phyloP scores from a whole-genome alignment of 805 yeast genomes.

The Saccharomyces kudriavzevii region DNA sequence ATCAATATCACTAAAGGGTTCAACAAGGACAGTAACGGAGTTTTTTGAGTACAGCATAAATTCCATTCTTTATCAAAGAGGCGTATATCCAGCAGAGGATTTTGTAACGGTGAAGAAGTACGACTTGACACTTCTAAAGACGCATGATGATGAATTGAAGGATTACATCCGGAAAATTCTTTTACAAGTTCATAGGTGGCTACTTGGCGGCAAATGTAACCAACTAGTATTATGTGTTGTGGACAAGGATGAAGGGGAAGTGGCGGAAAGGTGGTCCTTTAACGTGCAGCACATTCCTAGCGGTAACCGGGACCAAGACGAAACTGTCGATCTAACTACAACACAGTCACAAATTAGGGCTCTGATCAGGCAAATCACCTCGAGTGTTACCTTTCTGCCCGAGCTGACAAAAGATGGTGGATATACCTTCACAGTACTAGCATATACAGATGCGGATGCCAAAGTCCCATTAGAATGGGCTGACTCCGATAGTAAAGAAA shows the following conservation, averaged over 20 bases:
- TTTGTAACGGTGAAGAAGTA: conserved; percentile 71
- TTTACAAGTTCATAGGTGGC: conserved; percentile 66
- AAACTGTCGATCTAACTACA: conserved; percentile 4
- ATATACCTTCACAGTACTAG: conserved; percentile 77
- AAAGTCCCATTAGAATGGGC: conserved; percentile 78
- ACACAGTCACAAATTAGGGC: conserved; percentile 75
- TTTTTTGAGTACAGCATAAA: conserved; percentile 77
- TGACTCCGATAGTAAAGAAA: conserved; percentile 58
- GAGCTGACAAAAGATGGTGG: conserved; percentile 47
- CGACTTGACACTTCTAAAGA: conserved; percentile 64
- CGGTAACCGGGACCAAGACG: conserved; percentile 5
- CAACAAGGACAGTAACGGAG: conserved; percentile 71
- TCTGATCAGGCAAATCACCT: conserved; percentile 79
- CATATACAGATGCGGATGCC: conserved; percentile 63
- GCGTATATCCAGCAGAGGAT: conserved; percentile 82
- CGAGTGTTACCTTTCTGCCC: conserved; percentile 81
- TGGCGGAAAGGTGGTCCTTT: conserved; percentile 84
- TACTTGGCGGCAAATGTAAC: conserved; percentile 57
- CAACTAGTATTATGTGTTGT: conserved; percentile 67
- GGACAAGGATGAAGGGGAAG: conserved; percentile 55
- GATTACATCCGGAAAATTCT: conserved; percentile 59
- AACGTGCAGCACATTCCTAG: conserved; percentile 38
- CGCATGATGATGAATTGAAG: conserved; percentile 69
- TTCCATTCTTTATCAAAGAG: conserved; percentile 78
- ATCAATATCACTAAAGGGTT: conserved; percentile 54